Evolutionary conservation across 108 stramenopile genomes (phyloP).

Genomic region (Skeletonema marinoi): DNA sequence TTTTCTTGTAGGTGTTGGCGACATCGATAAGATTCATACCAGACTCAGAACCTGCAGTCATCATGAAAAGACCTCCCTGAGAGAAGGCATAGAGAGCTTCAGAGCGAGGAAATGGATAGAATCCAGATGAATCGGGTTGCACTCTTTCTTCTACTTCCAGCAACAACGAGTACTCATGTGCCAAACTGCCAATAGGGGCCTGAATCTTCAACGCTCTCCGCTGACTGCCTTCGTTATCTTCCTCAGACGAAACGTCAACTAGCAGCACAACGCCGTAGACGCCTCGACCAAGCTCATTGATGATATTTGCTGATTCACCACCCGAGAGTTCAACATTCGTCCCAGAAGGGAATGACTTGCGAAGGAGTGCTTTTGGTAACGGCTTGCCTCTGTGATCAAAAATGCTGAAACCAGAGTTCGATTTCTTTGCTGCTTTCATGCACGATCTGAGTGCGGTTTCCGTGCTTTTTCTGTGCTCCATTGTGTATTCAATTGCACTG

Average conservation of each 20-base stretch:
- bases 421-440: constrained; percentile 22
- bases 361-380: constrained; percentile 34
- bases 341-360: constrained; percentile 45
- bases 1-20: constrained; percentile 67
- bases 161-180: constrained; percentile 69
- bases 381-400: constrained; percentile 35
- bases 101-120: constrained; percentile 63
- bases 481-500: constrained; percentile 30
- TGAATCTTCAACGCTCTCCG: constrained; percentile 79
- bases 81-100: constrained; percentile 63
- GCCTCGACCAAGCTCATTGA: constrained; percentile 76
- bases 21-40: constrained; percentile 80
- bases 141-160: constrained; percentile 52
- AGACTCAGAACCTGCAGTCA: constrained; percentile 75
- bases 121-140: constrained; percentile 13
- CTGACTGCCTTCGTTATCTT: constrained; percentile 17
- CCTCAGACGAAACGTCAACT: constrained; percentile 5
- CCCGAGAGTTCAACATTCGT: constrained; percentile 47
- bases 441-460: constrained; percentile 38
- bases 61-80: constrained; percentile 70
- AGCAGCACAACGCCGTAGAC: constrained; percentile 74
- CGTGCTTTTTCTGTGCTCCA: constrained; percentile 29
- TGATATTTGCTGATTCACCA: constrained; percentile 48
- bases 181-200: constrained; percentile 67
- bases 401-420: constrained; percentile 2